phyloP scores from a whole-genome alignment of 2,329 filamentous ascomycete species.

The Juglanconis sp. region DNA sequence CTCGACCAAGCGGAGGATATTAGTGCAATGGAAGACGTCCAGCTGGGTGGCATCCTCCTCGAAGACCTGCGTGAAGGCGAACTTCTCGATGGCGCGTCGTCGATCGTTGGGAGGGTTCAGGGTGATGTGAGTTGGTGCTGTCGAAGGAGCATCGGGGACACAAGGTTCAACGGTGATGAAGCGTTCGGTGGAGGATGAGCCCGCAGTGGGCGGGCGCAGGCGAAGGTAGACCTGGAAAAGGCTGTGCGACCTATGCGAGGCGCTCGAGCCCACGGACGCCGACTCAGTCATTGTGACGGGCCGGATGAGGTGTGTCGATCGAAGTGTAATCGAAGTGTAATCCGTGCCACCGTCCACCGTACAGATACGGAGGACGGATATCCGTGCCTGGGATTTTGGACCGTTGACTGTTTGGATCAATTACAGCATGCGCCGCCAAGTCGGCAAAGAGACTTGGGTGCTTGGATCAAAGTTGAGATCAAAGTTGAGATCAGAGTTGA shows the following conservation, averaged over 20 bases:
- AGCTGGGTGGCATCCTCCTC: slow-evolving; percentile 81
- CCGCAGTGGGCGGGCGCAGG: slow-evolving; percentile 63
- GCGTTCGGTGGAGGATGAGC: slow-evolving; percentile 51
- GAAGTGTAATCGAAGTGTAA: too few relatives aligned
- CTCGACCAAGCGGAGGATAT: slow-evolving; percentile 71
- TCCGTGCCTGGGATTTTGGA: too few relatives aligned
- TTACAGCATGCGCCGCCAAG: too few relatives aligned
- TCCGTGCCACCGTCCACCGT: too few relatives aligned
- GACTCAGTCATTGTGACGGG: slow-evolving; percentile 34
- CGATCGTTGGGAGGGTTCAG: slow-evolving; percentile 80
- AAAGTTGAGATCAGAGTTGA: too few relatives aligned
- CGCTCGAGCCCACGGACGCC: slow-evolving; percentile 17
- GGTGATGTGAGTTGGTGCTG: slow-evolving; percentile 66
- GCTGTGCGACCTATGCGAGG: slow-evolving; percentile 36
- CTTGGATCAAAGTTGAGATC: too few relatives aligned
- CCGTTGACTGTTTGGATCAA: too few relatives aligned
- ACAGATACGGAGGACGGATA: too few relatives aligned
- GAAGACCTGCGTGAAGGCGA: slow-evolving; percentile 91
- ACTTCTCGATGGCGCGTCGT: slow-evolving; percentile 85
- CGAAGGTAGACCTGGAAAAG: slow-evolving; percentile 92
- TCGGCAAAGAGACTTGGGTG: too few relatives aligned
- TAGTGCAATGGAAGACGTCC: slow-evolving; percentile 80
- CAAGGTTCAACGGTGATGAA: slow-evolving; percentile 73
- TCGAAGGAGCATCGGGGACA: slow-evolving; percentile 30
- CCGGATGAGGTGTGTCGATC: too few relatives aligned